A percentile compares a stretch with the other conserved stretches of the same genome.
phyloP scores from a whole-genome alignment of 148 eudicot species.

The Chenopodium album region DNA sequence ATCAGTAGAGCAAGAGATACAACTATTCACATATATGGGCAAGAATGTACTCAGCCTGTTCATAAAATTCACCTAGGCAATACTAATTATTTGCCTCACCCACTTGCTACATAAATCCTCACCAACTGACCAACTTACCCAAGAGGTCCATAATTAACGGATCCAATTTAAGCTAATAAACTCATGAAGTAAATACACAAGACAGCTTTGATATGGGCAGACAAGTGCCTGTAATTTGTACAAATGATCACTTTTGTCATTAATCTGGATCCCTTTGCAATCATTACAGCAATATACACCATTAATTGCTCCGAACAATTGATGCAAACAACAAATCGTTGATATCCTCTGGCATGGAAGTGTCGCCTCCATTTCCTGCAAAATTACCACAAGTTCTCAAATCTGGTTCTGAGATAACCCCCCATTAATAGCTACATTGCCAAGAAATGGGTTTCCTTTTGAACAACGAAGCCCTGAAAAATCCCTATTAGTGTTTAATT shows the following conservation, averaged over 20 bases:
- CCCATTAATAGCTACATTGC: neutral
- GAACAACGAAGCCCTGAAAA: neutral
- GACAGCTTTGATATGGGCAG: neutral
- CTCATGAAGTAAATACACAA: neutral
- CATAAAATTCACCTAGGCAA: neutral
- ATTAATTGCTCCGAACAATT: conserved; percentile 50
- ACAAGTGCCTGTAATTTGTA: neutral
- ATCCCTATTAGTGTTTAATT: neutral
- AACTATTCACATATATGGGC: neutral
- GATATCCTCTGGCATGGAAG: conserved; percentile 52
- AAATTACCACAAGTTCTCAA: conserved; percentile 9
- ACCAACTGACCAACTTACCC: too few relatives aligned
- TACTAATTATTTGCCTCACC: neutral
- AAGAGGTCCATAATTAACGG: neutral
- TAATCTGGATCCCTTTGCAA: neutral
- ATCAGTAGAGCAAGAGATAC: neutral
- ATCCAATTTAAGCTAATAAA: neutral
- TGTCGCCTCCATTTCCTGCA: conserved; percentile 47
- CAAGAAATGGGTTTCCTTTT: neutral
- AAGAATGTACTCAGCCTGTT: neutral
- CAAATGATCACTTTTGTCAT: neutral
- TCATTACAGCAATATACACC: neutral
- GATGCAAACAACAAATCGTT: conserved; percentile 77
- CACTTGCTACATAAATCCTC: neutral
- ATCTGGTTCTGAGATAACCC: neutral